Base-by-base conservation (phyloP, 1,284 basidiomycete genomes). In the Cutaneotrichosporon sp. region DNA sequence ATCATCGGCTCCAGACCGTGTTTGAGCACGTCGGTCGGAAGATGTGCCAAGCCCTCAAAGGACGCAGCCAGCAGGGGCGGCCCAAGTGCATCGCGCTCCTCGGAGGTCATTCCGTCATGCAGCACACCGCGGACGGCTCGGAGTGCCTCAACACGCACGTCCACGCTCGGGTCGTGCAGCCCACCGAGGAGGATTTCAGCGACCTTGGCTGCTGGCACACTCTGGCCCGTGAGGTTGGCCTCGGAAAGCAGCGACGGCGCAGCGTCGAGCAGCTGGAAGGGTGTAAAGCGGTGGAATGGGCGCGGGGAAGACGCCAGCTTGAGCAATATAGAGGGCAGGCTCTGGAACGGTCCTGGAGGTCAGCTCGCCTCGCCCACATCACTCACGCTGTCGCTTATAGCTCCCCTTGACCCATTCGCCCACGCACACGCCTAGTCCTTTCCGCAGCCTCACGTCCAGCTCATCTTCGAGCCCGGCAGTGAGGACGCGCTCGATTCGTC, bases 1-100 rank as follows among this genome's bases (percentile, higher is more conserved):
- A 85, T 86, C 32, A 90, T 75, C 1, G 84, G 81, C 26, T 79
- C 76, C 31, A 90, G 77, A 64, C 64, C 70, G 5, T 61, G 60
- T 17, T 61, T 52, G 14, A 72, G 57, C 4, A 61, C 53, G n/a
- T 49, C 38, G 4, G 47, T 32, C 0, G 71, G 69, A 8, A 73
- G 49, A 12, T 38, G 22, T 0, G 60, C 52, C 5, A 71, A 42
- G 12, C 43, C 20, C 29, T 61, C 56, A 39, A 70, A 66, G 7
- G 62, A 57, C 11, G 61, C 62, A 8, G 34, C 42, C 10, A 73
- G 48, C 9, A 71, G 54, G 0, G 49, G 26, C 1, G 63, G 48
- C 1, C 67, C 69, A 4, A 63, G 60, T 25, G 58, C 47, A 14
- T 63, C 59, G 48, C 66, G 50, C 37, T 69, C 68, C 38, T 54